A percentile compares a stretch with the other conserved stretches of the same genome.
phyloP scores from a whole-genome alignment of 106 monocot species.

The Ottelia alismoides region DNA sequence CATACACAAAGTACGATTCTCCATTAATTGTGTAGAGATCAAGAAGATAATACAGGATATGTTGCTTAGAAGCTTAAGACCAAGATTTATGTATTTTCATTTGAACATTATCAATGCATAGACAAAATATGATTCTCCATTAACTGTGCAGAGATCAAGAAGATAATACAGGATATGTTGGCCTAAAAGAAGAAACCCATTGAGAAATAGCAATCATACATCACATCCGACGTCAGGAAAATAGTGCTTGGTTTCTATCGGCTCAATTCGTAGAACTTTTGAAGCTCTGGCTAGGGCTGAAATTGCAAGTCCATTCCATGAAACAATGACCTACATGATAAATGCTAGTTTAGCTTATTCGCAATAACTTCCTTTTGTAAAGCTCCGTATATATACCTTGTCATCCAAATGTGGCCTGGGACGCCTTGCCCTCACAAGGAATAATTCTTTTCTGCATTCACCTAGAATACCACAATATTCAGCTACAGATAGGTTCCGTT shows the following conservation, averaged over 20 bases:
- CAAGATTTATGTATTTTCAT: too few species aligned
- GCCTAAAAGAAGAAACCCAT: not conserved
- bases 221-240: constrained; percentile 74
- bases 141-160: too few species aligned
- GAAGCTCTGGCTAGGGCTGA: constrained; percentile 91
- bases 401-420: constrained; percentile 95
- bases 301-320: constrained; percentile 93
- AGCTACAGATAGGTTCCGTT: constrained; percentile 45
- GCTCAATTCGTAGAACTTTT: constrained; percentile 53
- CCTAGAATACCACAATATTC: constrained; percentile 60
- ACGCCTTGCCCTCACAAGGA: constrained; percentile 34
- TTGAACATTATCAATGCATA: too few species aligned
- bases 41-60: too few species aligned
- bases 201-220: constrained; percentile 28
- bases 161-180: too few species aligned
- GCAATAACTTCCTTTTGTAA: too few species aligned
- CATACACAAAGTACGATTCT: too few species aligned
- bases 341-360: too few species aligned
- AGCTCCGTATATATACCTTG: too few species aligned
- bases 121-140: too few species aligned
- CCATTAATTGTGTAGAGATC: too few species aligned
- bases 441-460: constrained; percentile 42
- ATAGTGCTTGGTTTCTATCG: constrained; percentile 32
- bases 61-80: too few species aligned
- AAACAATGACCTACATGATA: constrained; percentile 72